These are phyloP conservation scores for Delonix regia DNA, from an alignment of 306 rosid genomes.

Conservation along the genomic window DNA sequence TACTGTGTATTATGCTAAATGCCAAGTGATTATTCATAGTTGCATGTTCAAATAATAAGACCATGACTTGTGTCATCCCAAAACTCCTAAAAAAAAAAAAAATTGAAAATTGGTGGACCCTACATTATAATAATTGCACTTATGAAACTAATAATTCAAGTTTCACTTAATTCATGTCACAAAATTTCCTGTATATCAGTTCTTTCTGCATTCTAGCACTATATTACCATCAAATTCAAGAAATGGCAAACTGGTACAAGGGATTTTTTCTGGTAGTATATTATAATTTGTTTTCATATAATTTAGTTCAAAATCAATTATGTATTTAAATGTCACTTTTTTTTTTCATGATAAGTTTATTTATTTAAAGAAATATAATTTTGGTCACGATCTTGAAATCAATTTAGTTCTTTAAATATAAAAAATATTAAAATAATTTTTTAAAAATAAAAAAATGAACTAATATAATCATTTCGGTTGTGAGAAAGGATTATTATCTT, in stretches of 20 bases:
- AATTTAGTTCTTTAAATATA: too few relatives aligned
- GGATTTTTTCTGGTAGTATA: background rate
- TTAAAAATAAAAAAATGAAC: too few relatives aligned
- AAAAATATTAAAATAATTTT: too few relatives aligned
- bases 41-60: constrained; percentile 28
- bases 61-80: constrained; percentile 14
- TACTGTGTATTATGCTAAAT: constrained; percentile 18
- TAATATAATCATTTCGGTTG: too few relatives aligned
- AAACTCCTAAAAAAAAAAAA: background rate
- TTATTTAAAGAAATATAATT: too few relatives aligned
- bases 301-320: background rate
- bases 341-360: too few relatives aligned
- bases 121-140: background rate
- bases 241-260: background rate
- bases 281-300: background rate
- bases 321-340: too few relatives aligned
- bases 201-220: background rate
- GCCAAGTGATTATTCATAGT: constrained; percentile 30
- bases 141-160: background rate
- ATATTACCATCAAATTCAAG: background rate
- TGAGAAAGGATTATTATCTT: too few relatives aligned
- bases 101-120: constrained; percentile 11
- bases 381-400: too few relatives aligned
- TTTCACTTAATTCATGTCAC: constrained; percentile 1
- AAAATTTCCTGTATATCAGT: background rate